A percentile compares a stretch with the other conserved stretches of the same genome.
Conservation (phyloP, 2,329 filamentous ascomycete species). For the Nannizzia gypsea region DNA sequence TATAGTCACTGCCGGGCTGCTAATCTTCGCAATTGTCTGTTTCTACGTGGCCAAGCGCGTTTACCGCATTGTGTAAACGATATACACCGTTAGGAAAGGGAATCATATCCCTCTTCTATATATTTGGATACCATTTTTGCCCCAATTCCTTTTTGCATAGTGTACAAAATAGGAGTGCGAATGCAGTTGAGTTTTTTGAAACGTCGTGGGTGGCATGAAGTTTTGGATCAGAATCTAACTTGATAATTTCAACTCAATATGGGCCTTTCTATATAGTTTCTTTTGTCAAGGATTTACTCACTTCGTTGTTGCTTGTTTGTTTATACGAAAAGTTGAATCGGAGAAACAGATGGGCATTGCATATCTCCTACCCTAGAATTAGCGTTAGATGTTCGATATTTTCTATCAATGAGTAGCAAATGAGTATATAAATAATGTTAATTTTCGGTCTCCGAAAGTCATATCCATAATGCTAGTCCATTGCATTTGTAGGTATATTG, state of each 20-base stretch:
- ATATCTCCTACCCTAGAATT: background rate
- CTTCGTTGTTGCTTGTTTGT: background rate
- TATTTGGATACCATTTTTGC: background rate
- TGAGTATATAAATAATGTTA: background rate
- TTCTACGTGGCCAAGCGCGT: constrained; percentile 74
- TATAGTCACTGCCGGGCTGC: constrained; percentile 56
- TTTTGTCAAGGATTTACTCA: too few species aligned
- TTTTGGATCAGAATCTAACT: background rate
- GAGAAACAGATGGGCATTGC: too few species aligned
- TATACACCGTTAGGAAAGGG: background rate
- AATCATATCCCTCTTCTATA: background rate
- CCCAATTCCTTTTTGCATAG: background rate
- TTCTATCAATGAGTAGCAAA: background rate
- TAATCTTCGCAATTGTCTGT: constrained; percentile 68
- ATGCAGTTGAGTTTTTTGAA: background rate
- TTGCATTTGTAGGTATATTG: background rate
- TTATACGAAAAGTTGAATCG: background rate
- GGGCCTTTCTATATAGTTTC: background rate
- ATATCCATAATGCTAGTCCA: background rate
- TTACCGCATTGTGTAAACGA: constrained; percentile 52
- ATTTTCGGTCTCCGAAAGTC: background rate
- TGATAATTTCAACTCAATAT: background rate
- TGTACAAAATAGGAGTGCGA: background rate
- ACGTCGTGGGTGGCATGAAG: background rate
- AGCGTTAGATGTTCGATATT: background rate